Conservation (phyloP, 2,329 filamentous ascomycete species). For the Trichoderma koningiopsis region DNA sequence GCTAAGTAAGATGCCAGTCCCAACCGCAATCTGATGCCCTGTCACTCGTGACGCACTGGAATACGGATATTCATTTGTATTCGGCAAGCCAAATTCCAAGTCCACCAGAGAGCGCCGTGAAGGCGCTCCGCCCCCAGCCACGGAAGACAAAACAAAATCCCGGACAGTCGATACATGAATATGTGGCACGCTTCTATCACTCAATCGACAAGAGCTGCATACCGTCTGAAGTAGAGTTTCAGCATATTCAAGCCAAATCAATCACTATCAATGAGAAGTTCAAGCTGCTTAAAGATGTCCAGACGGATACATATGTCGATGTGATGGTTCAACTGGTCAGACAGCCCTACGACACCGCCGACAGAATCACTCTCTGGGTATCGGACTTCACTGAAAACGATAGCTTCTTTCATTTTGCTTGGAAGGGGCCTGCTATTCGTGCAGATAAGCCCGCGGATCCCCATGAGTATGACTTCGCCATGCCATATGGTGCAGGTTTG, state of each 20-base stretch:
- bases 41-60: conserved; percentile 49
- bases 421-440: conserved; percentile 36
- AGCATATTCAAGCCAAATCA: conserved; percentile 42
- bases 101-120: conserved; percentile 42
- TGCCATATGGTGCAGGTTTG: conserved; percentile 29
- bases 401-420: conserved; percentile 56
- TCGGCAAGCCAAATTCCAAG: conserved; percentile 35
- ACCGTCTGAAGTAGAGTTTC: conserved; percentile 49
- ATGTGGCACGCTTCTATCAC: conserved; percentile 53
- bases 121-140: conserved; percentile 33
- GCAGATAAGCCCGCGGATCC: conserved; percentile 53
- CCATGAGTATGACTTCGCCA: conserved; percentile 53
- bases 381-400: conserved; percentile 81
- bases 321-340: conserved; percentile 70
- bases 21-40: conserved; percentile 25
- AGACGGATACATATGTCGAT: conserved; percentile 62
- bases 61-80: conserved; percentile 52
- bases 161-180: conserved; percentile 41
- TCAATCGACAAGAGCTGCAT: conserved; percentile 47
- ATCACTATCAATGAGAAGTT: conserved; percentile 58
- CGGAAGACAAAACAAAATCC: conserved; percentile 31
- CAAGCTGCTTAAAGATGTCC: conserved; percentile 64
- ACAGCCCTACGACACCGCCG: conserved; percentile 46
- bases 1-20: conserved; percentile 15
- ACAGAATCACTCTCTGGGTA: conserved; percentile 67